A percentile compares a stretch with the other conserved stretches of the same genome.
These are phyloP conservation scores for Penicillium paradoxum DNA, from an alignment of 495 filamentous ascomycete species.

Conservation along the genomic window DNA sequence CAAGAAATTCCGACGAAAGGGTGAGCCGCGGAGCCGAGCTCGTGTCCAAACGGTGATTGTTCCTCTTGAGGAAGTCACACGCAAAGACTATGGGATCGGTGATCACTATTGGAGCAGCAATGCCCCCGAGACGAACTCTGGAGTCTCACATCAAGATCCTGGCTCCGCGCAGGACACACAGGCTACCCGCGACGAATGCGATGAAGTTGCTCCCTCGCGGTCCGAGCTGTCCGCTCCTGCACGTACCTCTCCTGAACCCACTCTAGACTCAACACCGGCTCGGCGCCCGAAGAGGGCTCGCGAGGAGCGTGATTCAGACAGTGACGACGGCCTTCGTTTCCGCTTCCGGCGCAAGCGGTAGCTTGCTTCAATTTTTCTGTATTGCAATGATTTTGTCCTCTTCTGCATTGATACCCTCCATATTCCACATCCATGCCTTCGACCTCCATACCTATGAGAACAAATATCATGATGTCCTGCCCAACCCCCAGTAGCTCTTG, in stretches of 20 bases:
- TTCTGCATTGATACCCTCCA: slow-evolving; percentile 19
- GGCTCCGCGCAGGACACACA: background rate
- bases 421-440: background rate
- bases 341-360: slow-evolving; percentile 52
- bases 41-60: slow-evolving; percentile 64
- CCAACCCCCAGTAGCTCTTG: too few relatives aligned
- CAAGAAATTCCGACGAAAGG: slow-evolving; percentile 76
- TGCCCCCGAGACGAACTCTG: slow-evolving; percentile 18
- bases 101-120: slow-evolving; percentile 69
- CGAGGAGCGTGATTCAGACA: slow-evolving; percentile 35
- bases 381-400: slow-evolving; percentile 3
- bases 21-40: slow-evolving; percentile 39
- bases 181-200: too few relatives aligned
- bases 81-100: slow-evolving; percentile 77
- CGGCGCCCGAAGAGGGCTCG: slow-evolving; percentile 41
- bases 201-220: slow-evolving; percentile 4
- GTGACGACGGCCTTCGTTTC: slow-evolving; percentile 53
- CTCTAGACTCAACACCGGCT: slow-evolving; percentile 17
- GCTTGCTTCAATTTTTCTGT: background rate
- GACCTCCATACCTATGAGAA: background rate
- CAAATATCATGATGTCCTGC: too few relatives aligned
- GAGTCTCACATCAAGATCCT: slow-evolving; percentile 21
- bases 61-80: slow-evolving; percentile 69
- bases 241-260: slow-evolving; percentile 7
- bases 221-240: slow-evolving; percentile 11